These are phyloP conservation scores for Endocarpon pusillum DNA, from an alignment of 495 filamentous ascomycete genomes.

Conservation along the genomic window DNA sequence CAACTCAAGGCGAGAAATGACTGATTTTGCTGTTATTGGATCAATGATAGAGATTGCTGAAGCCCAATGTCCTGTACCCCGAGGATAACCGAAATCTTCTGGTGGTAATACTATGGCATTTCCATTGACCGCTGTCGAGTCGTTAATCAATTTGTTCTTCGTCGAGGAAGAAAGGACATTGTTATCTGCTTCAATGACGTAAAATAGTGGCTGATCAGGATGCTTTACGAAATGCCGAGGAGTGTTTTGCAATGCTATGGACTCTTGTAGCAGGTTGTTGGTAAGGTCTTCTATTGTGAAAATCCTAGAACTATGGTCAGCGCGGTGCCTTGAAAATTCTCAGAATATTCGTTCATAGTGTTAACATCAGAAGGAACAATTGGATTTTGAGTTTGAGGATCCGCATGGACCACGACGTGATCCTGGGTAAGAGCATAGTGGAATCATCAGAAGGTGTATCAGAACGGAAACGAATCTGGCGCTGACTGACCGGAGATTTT, in stretches of 20 bases:
- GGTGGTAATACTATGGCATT: conserved; percentile 53
- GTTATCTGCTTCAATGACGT: conserved; percentile 84
- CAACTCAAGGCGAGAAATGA: conserved; percentile 61
- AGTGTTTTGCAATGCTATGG: conserved; percentile 76
- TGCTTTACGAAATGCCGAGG: conserved; percentile 76
- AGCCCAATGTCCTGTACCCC: conserved; percentile 73
- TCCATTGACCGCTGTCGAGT: conserved; percentile 47
- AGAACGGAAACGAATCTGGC: conserved; percentile 5
- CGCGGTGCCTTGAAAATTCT: conserved; percentile 1
- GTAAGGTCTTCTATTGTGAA: conserved; percentile 77
- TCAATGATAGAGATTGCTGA: conserved; percentile 87
- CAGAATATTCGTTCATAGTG: conserved; percentile 1
- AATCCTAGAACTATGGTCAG: conserved; percentile 42
- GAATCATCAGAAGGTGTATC: conserved; percentile 50
- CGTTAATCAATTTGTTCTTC: conserved; percentile 46
- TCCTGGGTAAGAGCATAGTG: conserved; percentile 29
- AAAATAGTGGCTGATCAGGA: conserved; percentile 76
- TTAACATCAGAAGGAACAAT: conserved; percentile 58
- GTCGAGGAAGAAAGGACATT: conserved; percentile 69
- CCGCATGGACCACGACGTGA: conserved; percentile 30
- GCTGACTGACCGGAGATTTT: conserved; percentile 63
- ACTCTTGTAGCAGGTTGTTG: conserved; percentile 76
- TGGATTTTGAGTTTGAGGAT: conserved; percentile 39
- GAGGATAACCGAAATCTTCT: conserved; percentile 79
- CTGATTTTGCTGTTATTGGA: conserved; percentile 52